Evolutionary conservation across 179 eudicot species (phyloP), one percentile per base, ranked within the genome.

Genomic region (Beta macrorhiza): DNA sequence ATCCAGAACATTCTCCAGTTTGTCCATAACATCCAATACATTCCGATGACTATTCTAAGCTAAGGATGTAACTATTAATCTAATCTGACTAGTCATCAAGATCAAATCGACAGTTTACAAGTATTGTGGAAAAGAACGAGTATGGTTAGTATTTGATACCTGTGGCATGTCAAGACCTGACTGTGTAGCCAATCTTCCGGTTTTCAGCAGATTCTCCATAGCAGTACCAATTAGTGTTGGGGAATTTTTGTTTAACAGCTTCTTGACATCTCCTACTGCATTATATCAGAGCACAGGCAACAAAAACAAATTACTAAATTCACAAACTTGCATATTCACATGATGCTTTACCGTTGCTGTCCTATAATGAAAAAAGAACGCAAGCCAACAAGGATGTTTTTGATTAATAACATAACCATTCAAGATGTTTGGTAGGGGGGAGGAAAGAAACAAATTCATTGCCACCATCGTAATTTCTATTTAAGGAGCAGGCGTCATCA

Each of bases 121-220:
- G 17, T 29, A 25, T 10, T 37, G 42, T 19, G 20, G 13, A 58
- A 62, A 29, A 14, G 51, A 79, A 47, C 29, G 55, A 7, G 7
- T 17, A 47, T 53, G 69, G 67, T 69, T 12, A 65, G 72, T 13
- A 71, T 57, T 67, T 15, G 61, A 61, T 89, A 95, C 99, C 99
- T 95, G 98, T 81, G 87, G 97, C 72, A 95, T 85, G 82, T 95
- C 99, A 57, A 95, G 87, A 78, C 94, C 88, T n/a, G 93, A 85
- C 77, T 84, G 86, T 57, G 94, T 89, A 77, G 75, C 86, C 78
- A 93, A 75, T 74, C 91, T 90, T 81, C 99, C 99, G 25, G 99
- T 93, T 87, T 95, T 95, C 86, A 95, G 82, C 90, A 93, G 79
- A 80, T 89, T 93, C 69, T 92, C 98, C 63, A 95, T 73, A 79